phyloP scores from a whole-genome alignment of 805 yeast species.

The Candida pini region DNA sequence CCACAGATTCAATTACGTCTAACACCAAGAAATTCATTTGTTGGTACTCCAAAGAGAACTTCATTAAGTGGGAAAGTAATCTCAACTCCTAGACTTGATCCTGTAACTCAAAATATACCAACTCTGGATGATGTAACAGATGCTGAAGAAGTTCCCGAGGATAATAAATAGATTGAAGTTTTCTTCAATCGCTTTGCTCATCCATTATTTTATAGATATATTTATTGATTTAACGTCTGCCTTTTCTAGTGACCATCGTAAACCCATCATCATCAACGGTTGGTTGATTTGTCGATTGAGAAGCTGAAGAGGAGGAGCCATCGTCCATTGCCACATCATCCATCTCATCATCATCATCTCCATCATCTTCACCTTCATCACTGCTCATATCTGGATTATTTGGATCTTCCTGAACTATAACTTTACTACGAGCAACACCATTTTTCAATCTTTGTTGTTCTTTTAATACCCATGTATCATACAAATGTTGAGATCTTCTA shows the following conservation, averaged over 20 bases:
- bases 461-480: conserved; percentile 51
- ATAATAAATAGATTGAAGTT: not conserved
- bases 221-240: conserved; percentile 34
- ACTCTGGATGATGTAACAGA: conserved; percentile 1
- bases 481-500: conserved; percentile 51
- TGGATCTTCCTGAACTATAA: conserved; percentile 54
- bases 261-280: conserved; percentile 92
- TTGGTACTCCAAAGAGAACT: conserved; percentile 6
- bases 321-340: conserved; percentile 35
- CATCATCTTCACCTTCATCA: conserved; percentile 42
- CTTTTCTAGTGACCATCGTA: conserved; percentile 76
- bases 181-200: too few relatives aligned
- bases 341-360: conserved; percentile 27
- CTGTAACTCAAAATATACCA: not conserved
- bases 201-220: too few relatives aligned
- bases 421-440: conserved; percentile 27
- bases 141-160: not conserved
- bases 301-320: conserved; percentile 16
- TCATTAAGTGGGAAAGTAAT: conserved; percentile 8
- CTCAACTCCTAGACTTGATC: conserved; percentile 6
- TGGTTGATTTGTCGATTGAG: conserved; percentile 42
- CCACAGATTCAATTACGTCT: conserved; percentile 15
- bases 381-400: conserved; percentile 52
- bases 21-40: conserved; percentile 20
- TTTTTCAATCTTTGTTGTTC: conserved; percentile 34